phyloP scores from a whole-genome alignment of 495 filamentous ascomycete species.

The Penicillium mononematosum region DNA sequence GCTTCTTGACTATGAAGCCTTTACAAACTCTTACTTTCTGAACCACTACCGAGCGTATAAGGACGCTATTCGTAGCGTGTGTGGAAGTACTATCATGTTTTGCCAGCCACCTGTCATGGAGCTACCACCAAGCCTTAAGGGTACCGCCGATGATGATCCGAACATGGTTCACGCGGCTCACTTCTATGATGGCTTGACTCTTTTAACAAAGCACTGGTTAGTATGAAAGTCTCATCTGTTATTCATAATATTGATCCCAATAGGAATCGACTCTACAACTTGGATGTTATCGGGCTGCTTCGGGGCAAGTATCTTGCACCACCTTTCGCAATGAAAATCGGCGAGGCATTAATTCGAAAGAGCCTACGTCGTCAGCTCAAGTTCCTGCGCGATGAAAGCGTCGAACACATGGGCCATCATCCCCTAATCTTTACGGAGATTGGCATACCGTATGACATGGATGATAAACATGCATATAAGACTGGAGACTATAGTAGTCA shows the following conservation, averaged over 20 bases:
- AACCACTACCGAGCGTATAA: conserved; percentile 74
- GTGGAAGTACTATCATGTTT: conserved; percentile 80
- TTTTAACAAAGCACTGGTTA: conserved; percentile 97
- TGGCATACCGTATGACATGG: conserved; percentile 98
- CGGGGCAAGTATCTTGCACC: conserved; percentile 85
- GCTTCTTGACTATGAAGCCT: conserved; percentile 72
- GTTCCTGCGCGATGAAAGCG: conserved; percentile 83
- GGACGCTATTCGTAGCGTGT: conserved; percentile 68
- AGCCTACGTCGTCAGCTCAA: conserved; percentile 90
- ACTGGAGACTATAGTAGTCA: conserved; percentile 95
- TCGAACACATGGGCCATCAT: conserved; percentile 83
- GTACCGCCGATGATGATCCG: conserved; percentile 81
- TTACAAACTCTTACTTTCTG: conserved; percentile 89
- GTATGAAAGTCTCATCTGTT: conserved; percentile 10
- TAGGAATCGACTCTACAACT: conserved; percentile 89
- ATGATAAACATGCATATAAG: conserved; percentile 88
- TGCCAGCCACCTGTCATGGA: conserved; percentile 92
- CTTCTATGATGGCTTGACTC: conserved; percentile 93
- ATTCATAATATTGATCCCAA: neutral
- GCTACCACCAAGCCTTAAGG: conserved; percentile 83
- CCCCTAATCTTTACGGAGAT: conserved; percentile 93
- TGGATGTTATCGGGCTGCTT: conserved; percentile 90
- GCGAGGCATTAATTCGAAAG: conserved; percentile 92
- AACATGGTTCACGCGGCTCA: conserved; percentile 91
- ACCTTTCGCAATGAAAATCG: conserved; percentile 86